phyloP scores from a whole-genome alignment of 345 rosid genomes.

The Bruguiera parviflora region DNA sequence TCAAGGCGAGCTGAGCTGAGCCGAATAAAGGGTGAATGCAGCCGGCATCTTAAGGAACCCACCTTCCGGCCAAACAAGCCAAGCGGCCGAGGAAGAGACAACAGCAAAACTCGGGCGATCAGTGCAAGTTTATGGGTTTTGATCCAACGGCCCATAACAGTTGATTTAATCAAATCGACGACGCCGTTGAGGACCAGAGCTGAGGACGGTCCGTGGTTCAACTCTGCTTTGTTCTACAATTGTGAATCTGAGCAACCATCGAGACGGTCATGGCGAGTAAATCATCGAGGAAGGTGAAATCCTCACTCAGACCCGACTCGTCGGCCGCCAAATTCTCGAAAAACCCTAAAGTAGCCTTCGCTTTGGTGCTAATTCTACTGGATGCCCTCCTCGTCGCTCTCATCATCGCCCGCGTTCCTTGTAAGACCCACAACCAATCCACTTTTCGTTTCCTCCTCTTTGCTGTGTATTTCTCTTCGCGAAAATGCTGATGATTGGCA shows the following conservation, averaged over 20 bases:
- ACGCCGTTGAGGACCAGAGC: too few relatives aligned
- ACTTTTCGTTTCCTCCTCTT: neutral
- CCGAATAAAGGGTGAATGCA: too few relatives aligned
- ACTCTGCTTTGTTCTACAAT: neutral
- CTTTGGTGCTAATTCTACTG: slow-evolving; percentile 41
- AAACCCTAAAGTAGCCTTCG: slow-evolving; percentile 40
- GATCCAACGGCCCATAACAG: too few relatives aligned
- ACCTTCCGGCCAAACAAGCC: too few relatives aligned
- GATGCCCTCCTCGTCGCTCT: slow-evolving; percentile 70
- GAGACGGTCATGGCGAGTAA: slow-evolving; percentile 28
- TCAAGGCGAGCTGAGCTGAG: too few relatives aligned
- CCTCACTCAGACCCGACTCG: slow-evolving; percentile 16
- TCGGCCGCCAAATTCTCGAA: slow-evolving; percentile 23
- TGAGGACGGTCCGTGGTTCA: too few relatives aligned
- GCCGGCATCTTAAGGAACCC: too few relatives aligned
- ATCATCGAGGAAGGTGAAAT: slow-evolving; percentile 26
- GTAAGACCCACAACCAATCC: slow-evolving; percentile 38
- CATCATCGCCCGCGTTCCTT: slow-evolving; percentile 75
- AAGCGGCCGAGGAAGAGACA: too few relatives aligned
- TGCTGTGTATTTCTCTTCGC: neutral
- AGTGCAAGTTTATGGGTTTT: too few relatives aligned
- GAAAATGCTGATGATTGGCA: neutral
- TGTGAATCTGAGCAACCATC: neutral
- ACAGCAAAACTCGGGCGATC: too few relatives aligned
- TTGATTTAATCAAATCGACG: too few relatives aligned